These are phyloP conservation scores for Balakata baccata DNA, from an alignment of 345 rosid genomes.

Conservation along the genomic window DNA sequence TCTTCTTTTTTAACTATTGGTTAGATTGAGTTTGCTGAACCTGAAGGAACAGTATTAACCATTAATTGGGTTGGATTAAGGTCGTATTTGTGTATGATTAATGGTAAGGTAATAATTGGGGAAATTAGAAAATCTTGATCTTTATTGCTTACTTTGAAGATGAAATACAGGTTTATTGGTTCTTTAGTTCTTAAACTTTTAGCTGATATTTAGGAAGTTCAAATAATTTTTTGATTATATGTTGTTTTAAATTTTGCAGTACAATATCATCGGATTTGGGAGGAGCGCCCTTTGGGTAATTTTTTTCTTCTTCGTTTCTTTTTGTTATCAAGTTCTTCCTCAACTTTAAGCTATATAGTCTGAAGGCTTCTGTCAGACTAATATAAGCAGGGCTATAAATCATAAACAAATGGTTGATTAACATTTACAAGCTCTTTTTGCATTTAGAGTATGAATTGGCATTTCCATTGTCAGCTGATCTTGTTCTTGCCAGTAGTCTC, in stretches of 20 bases:
- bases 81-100: too few species aligned
- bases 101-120: too few species aligned
- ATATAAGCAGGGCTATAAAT: background rate
- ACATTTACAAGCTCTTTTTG: background rate
- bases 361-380: background rate
- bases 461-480: background rate
- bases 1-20: background rate
- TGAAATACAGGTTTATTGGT: background rate
- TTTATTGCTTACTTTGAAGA: background rate
- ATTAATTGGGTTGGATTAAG: background rate
- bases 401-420: background rate
- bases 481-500: background rate
- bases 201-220: conserved; percentile 38
- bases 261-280: conserved; percentile 63
- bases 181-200: background rate
- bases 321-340: background rate
- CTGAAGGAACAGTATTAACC: background rate
- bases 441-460: background rate
- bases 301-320: background rate
- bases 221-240: background rate
- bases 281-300: conserved; percentile 90
- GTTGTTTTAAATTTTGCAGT: conserved; percentile 47
- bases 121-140: too few species aligned
- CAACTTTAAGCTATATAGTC: background rate
- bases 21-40: background rate